Base-by-base conservation (phyloP, 148 eudicot genomes). In the Amaranthus cruentus region DNA sequence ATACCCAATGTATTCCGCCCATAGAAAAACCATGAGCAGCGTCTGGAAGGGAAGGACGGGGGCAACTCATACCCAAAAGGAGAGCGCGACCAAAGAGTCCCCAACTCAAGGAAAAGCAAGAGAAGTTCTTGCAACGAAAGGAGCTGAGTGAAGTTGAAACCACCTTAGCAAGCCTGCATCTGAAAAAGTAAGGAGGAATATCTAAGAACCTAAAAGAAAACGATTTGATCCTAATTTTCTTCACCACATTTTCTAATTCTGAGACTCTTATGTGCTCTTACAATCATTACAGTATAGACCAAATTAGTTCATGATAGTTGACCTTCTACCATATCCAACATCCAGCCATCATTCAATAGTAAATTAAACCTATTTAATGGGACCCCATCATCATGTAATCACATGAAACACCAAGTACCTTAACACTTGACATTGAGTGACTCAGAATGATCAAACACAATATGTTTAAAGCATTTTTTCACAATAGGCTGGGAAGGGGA, bases 281-380 rank as follows among this genome's bases (percentile, higher is more conserved):
- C 55, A 75, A 75, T 75, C 59, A 68, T 58, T 48, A 56, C 67
- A 42, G 65, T 42, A 38, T 38, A 75, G 73, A 76, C 68, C 55
- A 52, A 76, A 53, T 14, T 14, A 62, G 69, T 44, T 44, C 47
- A 60, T 60, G 64, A 69, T 44, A 69, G 73, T 69, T 69, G 79
- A 69, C 73, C 73, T 75, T 68, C 42, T n/a, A 42, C 60, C 78
- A 75, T 71, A 75, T 57, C 58, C 48, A 75, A 75, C 64, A 67
- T 52, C 51, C 54, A 42, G 57, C 54, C 14, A 28, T 58, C 51
- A 51, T 61, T 57, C 21, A 44, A 8, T 28, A 68, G 60, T 61
- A 64, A 68, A 68, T 60, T 68, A 51, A 11, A 62, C 28, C 50
- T 43, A 52, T 64, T 9, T 5, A 13, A 69, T 73, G 69, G 69